Evolutionary conservation across 2,329 filamentous ascomycete species (phyloP), one percentile per base, ranked within the genome.

Genomic region (Erysiphe neolycopersici): DNA sequence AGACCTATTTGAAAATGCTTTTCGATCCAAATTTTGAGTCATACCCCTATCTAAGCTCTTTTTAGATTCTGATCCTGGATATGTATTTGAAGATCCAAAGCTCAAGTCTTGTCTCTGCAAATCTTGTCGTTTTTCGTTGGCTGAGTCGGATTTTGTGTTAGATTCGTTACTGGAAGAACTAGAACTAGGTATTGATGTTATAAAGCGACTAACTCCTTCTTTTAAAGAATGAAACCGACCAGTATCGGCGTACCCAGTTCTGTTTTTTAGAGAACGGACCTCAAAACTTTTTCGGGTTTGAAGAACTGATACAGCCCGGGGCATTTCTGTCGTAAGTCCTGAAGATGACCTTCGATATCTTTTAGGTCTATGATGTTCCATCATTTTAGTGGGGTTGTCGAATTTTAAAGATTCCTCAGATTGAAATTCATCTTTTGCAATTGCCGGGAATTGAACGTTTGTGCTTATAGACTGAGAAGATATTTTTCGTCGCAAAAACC

Each of bases 101-200:
- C 32, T 35, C 41, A 17, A 43, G n/a, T 43, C 41, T 37, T 43
- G 41, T 36, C 41, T 36, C 17, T 43, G 32, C 5, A 19, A 32
- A 10, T 26, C 13, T 37, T 19, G 41, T 5, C 14, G 12, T 33
- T 33, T 13, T n/a, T 33, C 32, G 12, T 14, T 33, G 11, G n/a
- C 32, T 33, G 11, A n/a, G 3, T 33, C 32, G n/a, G 4, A 13
- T 14, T 14, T 33, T 33, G 32, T 14, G n/a, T n/a, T 33, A 33
- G 32, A 11, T 33, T 33, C n/a, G 6, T 33, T n/a, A 33, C 12
- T 33, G n/a, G 32, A n/a, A 33, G 32, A 5, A 4, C 1, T n/a
- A 33, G 32, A 33, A n/a, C 12, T 18, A 30, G 42, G 19, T 38
- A 8, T 17, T 16, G 14, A 36, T 22, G 8, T 36, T 26, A 22